Evolutionary conservation across 192 early-diverging fungal genomes (phyloP).

Genomic region (Coemansia sp.): DNA sequence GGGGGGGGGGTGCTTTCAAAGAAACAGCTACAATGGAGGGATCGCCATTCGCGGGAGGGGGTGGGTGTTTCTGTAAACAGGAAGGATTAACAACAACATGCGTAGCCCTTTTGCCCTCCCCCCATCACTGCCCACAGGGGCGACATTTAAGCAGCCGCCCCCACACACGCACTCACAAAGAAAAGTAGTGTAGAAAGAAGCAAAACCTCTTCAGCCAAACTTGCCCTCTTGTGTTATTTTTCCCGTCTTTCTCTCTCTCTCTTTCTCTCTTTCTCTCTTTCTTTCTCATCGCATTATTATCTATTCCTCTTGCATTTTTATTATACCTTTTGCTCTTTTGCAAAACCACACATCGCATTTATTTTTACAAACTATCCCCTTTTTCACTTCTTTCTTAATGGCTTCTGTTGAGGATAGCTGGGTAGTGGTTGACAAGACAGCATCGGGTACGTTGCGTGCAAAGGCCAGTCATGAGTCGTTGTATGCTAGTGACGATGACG

Average conservation of each 20-base stretch:
- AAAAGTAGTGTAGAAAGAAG: neutral
- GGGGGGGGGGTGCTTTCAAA: neutral
- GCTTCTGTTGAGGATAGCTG: slow-evolving; percentile 48
- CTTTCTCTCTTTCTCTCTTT: neutral
- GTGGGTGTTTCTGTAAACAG: slow-evolving; percentile 11
- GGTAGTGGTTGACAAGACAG: slow-evolving; percentile 57
- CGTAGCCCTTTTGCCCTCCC: neutral
- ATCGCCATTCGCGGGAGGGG: neutral
- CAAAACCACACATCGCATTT: neutral
- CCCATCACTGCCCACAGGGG: neutral
- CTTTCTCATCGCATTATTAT: slow-evolving; percentile 1
- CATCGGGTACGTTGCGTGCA: slow-evolving; percentile 39
- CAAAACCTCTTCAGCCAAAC: neutral
- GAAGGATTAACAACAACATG: slow-evolving; percentile 11
- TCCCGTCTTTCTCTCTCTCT: neutral
- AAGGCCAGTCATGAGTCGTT: slow-evolving; percentile 57
- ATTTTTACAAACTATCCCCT: neutral
- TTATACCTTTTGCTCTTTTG: neutral
- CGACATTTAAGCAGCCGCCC: neutral
- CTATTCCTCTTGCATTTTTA: neutral
- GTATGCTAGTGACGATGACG: slow-evolving; percentile 32
- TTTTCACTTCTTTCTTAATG: neutral
- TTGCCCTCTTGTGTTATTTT: neutral
- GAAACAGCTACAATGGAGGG: slow-evolving; percentile 4
- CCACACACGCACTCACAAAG: neutral